Base-by-base conservation (phyloP, 2,329 filamentous ascomycete genomes). In the Penicillium sp. region DNA sequence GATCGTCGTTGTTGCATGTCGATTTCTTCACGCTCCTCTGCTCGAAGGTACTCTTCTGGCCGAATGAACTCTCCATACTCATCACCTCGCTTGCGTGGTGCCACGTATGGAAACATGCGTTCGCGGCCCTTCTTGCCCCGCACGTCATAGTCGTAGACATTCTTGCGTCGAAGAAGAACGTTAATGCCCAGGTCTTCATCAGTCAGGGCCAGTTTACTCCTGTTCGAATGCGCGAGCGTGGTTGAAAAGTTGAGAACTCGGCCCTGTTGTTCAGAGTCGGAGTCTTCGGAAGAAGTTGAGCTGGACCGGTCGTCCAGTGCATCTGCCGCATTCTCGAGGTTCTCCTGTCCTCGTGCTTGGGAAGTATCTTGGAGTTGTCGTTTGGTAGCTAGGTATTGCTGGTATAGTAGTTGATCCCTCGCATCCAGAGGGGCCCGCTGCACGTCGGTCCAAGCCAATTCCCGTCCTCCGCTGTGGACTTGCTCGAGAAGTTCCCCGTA, bases 1-100 rank as follows among this genome's bases (percentile, higher is more conserved):
- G 79, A 71, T 37, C 84, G 82, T 38, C 82, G 82, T 60, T 86
- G 80, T 56, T 89, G 86, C 13, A 86, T 87, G 44, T 91, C 89
- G 19, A 87, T 84, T 61, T 89, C 88, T 68, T 96, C 92, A 60
- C 92, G 89, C 78, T 98, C 95, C 74, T 99, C 95, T 0, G 93
- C 94, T 61, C 93, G 87, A 1, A 97, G 84, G 73, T 94, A 99
- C 66, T 99, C 95, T 75, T 98, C 95, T 0, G 94, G 91, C 58
- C 93, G 88, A 69, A 99, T 97, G 17, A 96, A 81, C 67, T 99
- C 95, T 61, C 95, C 95, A 78, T 95, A 99, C 66, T 97, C 94
- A 73, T 98, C 95, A 33, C 85, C 87, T 55, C 92, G 88, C 74
- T 88, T 91, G 70, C 91, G 85, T 56, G 92, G 88, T 26, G 93